Conservation (phyloP, 345 rosid genomes). For the Mangifera indica region DNA sequence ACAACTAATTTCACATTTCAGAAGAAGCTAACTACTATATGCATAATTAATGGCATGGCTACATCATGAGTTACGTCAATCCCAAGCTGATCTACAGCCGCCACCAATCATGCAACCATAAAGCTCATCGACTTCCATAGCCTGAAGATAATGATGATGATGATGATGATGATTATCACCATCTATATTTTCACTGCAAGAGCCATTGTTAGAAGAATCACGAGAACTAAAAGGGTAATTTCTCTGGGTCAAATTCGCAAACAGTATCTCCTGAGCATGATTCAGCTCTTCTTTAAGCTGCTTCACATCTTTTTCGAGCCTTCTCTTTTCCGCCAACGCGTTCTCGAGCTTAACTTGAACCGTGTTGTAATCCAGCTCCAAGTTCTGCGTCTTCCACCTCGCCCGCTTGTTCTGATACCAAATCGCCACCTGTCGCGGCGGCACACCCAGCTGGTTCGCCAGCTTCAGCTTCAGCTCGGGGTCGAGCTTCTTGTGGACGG, state of each 20-base stretch:
- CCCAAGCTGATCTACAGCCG: conserved; percentile 34
- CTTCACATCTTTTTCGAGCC: conserved; percentile 62
- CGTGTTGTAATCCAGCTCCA: conserved; percentile 58
- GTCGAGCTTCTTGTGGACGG: conserved; percentile 62
- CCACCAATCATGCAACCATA: conserved; percentile 58
- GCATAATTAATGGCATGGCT: no score
- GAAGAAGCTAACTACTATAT: no score
- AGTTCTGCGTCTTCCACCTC: conserved; percentile 75
- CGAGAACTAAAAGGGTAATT: conserved; percentile 23
- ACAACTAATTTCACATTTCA: no score
- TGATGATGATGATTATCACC: conserved; percentile 12
- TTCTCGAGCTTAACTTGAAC: conserved; percentile 57
- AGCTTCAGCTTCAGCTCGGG: conserved; percentile 71
- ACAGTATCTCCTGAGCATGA: conserved; percentile 45
- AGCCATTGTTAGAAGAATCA: conserved; percentile 23
- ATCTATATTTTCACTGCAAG: conserved; percentile 40
- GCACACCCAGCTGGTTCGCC: conserved; percentile 61
- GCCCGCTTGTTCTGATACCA: conserved; percentile 98
- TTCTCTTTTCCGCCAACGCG: conserved; percentile 50
- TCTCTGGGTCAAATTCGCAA: conserved; percentile 24
- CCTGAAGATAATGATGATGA: conserved; percentile 8
- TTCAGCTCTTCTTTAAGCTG: conserved; percentile 66
- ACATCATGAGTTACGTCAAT: no score
- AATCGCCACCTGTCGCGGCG: conserved; percentile 78
- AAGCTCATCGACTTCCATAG: conserved; percentile 60